Evolutionary conservation across 2,329 filamentous ascomycete species (phyloP).

Genomic region (Cladosporium sp.): DNA sequence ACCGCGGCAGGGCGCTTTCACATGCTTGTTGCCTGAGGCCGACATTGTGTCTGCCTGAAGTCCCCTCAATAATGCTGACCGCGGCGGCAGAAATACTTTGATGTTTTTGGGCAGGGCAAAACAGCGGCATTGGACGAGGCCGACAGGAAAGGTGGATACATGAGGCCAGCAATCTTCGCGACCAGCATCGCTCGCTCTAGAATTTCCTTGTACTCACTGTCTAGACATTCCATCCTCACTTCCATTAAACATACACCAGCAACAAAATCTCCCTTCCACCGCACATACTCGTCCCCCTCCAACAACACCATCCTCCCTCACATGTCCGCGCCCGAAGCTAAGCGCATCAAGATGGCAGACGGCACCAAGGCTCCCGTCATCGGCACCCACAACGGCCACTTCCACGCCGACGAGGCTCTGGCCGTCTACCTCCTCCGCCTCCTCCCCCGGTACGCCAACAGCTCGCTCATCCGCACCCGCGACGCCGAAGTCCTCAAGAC

Average conservation of each 20-base stretch:
- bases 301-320: conserved; percentile 3
- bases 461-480: conserved; percentile 78
- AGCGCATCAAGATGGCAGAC: conserved; percentile 75
- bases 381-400: conserved; percentile 96
- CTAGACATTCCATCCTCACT: conserved; percentile 1
- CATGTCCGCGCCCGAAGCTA: conserved; percentile 46
- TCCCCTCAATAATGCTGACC: neutral
- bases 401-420: conserved; percentile 97
- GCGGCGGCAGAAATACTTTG: neutral
- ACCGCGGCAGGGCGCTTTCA: too few relatives aligned
- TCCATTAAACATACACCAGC: neutral
- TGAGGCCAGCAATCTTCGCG: conserved; percentile 7
- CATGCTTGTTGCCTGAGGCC: too few relatives aligned
- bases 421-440: conserved; percentile 93
- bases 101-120: neutral
- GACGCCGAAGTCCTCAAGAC: conserved; percentile 71
- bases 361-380: conserved; percentile 49
- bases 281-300: too few relatives aligned
- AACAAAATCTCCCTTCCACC: neutral
- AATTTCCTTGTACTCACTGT: conserved; percentile 4
- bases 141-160: conserved; percentile 6
- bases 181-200: conserved; percentile 7
- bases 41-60: too few relatives aligned
- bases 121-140: neutral
- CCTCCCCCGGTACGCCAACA: conserved; percentile 72